Percentiles rank a stretch among this genome's conserved stretches.
Conservation (phyloP, 306 rosid species). For the Abrus precatorius region DNA sequence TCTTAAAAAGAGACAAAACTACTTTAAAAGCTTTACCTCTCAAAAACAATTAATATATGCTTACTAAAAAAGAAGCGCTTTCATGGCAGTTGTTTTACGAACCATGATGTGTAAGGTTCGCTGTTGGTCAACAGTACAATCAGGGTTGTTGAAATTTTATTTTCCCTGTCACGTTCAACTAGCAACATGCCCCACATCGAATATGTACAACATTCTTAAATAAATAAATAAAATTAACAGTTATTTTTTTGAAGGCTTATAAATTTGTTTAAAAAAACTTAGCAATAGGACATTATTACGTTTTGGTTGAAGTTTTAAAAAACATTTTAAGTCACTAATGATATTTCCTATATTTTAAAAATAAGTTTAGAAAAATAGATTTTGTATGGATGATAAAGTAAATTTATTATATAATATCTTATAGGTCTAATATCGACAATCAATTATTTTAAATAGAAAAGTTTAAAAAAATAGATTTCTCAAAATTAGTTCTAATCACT, state of each 20-base stretch:
- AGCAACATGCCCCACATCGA: slow-evolving; percentile 13
- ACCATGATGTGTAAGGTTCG: background rate
- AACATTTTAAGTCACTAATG: too few species aligned
- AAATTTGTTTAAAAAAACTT: background rate
- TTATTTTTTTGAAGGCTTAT: background rate
- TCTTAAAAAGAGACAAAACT: too few species aligned
- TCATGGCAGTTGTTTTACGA: background rate
- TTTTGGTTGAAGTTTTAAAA: background rate
- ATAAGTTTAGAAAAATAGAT: too few species aligned
- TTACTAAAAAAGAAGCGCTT: background rate
- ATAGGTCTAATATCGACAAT: too few species aligned
- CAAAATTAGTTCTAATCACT: too few species aligned
- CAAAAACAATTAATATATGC: too few species aligned
- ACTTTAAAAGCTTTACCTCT: too few species aligned
- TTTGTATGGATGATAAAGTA: too few species aligned
- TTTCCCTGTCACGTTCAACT: slow-evolving; percentile 17
- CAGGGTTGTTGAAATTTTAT: slow-evolving; percentile 25
- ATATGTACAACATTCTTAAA: slow-evolving; percentile 2
- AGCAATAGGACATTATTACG: background rate
- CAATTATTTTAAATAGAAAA: too few species aligned
- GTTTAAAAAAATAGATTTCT: too few species aligned
- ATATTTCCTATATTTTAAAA: too few species aligned
- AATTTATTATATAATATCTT: too few species aligned
- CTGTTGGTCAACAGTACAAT: slow-evolving; percentile 26
- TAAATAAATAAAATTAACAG: background rate